Evolutionary conservation across 106 monocot genomes (phyloP).

Genomic region (Hemerocallis citrina): DNA sequence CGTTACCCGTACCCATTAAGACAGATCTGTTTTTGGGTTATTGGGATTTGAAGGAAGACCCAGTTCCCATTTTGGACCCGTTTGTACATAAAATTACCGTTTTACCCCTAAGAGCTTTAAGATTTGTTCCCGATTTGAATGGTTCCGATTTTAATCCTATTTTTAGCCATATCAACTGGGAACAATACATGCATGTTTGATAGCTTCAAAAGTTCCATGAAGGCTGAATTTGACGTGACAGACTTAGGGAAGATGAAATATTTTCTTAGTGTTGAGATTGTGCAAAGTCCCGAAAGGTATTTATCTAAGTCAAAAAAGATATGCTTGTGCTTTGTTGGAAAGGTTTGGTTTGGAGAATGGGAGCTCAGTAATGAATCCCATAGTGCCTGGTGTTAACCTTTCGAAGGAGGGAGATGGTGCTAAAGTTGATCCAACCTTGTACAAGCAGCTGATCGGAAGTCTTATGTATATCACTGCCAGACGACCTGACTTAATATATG

Average conservation of each 20-base stretch:
- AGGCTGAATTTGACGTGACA: neutral
- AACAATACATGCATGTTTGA: neutral
- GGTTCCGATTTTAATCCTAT: no score
- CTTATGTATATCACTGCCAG: neutral
- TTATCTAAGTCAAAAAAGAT: neutral
- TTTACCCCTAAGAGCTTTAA: no score
- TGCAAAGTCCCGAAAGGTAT: neutral
- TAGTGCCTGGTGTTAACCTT: neutral
- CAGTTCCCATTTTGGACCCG: no score
- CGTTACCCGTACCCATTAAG: no score
- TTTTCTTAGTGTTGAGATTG: neutral
- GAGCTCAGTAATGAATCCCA: neutral
- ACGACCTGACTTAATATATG: neutral
- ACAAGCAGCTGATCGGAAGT: neutral
- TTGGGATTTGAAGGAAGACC: no score
- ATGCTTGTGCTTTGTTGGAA: neutral
- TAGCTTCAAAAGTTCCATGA: neutral
- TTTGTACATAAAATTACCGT: no score
- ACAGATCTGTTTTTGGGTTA: no score
- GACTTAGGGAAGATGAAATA: neutral
- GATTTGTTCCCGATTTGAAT: no score
- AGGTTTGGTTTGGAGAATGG: neutral
- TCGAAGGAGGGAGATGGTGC: neutral
- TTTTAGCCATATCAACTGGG: neutral
- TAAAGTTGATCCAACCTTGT: neutral